Percentiles rank a stretch among this genome's conserved stretches.
Conservation (phyloP, 2,329 filamentous ascomycete species). For the Shiraia sp. region DNA sequence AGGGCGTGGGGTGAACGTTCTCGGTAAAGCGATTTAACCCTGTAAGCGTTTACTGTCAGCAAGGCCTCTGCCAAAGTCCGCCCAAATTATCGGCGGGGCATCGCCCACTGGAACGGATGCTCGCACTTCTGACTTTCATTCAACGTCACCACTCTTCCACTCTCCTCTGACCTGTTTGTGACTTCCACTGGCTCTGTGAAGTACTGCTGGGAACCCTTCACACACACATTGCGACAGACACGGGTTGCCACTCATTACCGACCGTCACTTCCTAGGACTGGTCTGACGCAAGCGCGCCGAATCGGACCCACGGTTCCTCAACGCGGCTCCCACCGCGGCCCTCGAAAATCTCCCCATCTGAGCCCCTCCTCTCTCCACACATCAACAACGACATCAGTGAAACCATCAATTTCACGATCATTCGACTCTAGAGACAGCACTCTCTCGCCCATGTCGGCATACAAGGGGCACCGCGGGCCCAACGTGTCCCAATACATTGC, state of each 20-base stretch:
- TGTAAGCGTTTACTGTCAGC: constrained; percentile 9
- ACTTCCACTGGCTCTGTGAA: constrained; percentile 1
- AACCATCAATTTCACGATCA: constrained; percentile 11
- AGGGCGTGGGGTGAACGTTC: constrained; percentile 14
- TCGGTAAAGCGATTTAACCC: constrained; percentile 14
- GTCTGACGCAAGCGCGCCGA: constrained; percentile 9
- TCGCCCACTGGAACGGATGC: constrained; percentile 7
- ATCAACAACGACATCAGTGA: constrained; percentile 9
- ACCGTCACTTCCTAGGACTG: not conserved
- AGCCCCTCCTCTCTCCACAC: constrained; percentile 12
- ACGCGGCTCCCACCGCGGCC: constrained; percentile 12
- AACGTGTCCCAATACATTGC: constrained; percentile 91
- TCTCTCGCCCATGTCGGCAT: constrained; percentile 65
- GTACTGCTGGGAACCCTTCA: not conserved
- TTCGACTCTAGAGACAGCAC: constrained; percentile 10
- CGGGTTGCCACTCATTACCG: not conserved
- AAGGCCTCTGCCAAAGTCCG: too few species aligned
- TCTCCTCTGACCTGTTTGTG: constrained; percentile 5
- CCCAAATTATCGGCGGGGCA: constrained; percentile 21
- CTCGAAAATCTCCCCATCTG: constrained; percentile 15
- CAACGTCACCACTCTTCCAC: constrained; percentile 24
- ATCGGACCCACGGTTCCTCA: constrained; percentile 16
- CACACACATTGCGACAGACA: not conserved
- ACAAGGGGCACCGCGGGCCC: constrained; percentile 75
- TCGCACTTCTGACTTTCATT: constrained; percentile 8